Evolutionary conservation across 441 rosid genomes (phyloP).

Genomic region (Hypseocharis bilobata): DNA sequence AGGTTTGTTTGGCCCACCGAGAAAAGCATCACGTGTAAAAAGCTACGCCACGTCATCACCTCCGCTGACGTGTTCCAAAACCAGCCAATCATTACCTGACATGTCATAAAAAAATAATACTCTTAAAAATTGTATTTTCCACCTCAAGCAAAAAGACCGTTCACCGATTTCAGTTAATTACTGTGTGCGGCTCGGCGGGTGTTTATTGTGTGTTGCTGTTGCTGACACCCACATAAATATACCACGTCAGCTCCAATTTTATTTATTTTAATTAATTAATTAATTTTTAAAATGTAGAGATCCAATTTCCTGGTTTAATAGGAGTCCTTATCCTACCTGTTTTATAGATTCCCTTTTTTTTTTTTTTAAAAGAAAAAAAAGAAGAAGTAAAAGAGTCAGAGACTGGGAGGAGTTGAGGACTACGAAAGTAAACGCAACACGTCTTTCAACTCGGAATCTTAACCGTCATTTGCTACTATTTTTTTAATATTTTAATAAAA

Average conservation of each 20-base stretch:
- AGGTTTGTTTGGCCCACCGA: too few species aligned
- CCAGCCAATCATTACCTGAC: not conserved
- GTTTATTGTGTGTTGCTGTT: too few species aligned
- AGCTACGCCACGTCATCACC: not conserved
- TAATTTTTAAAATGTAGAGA: too few species aligned
- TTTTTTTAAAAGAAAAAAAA: not conserved
- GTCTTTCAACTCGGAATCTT: not conserved
- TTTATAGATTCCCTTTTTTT: not conserved
- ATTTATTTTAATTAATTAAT: not conserved
- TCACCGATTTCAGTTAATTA: not conserved
- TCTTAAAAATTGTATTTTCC: not conserved
- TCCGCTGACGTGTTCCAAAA: not conserved
- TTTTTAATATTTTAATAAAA: too few species aligned
- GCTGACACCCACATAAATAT: not conserved
- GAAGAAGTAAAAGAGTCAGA: too few species aligned
- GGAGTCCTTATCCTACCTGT: too few species aligned
- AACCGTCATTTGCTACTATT: not conserved
- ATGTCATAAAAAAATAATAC: not conserved
- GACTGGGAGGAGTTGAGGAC: too few species aligned
- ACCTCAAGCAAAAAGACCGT: not conserved
- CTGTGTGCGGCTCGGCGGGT: not conserved
- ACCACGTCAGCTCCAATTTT: slow-evolving; percentile 1
- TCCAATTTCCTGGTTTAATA: too few species aligned
- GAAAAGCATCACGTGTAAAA: not conserved
- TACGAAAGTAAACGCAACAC: too few species aligned